Percentiles rank a stretch among this genome's conserved stretches.
Evolutionary conservation across 805 yeast genomes (phyloP).

Genomic region (Nematodospora valgi): DNA sequence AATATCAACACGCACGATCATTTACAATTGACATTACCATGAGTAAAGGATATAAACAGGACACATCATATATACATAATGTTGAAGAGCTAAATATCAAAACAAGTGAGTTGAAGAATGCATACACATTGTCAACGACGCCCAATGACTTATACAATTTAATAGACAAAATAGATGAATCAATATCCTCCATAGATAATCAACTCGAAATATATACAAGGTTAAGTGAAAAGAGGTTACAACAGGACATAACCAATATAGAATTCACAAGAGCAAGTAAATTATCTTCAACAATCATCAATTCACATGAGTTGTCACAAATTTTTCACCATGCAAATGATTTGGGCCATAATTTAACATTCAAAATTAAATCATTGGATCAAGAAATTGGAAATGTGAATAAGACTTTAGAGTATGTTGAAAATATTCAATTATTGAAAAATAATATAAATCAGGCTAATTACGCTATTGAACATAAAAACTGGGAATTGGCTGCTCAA

Average conservation of each 20-base stretch:
- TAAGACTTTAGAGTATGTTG: slow-evolving; percentile 60
- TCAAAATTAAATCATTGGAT: slow-evolving; percentile 66
- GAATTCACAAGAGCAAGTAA: slow-evolving; percentile 64
- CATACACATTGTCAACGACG: no score
- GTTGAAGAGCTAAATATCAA: no score
- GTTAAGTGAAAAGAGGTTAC: slow-evolving; percentile 26
- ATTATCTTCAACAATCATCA: slow-evolving; percentile 55
- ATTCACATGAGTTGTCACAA: slow-evolving; percentile 53
- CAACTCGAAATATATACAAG: slow-evolving; percentile 23
- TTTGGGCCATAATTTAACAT: slow-evolving; percentile 64
- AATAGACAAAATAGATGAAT: slow-evolving; percentile 24
- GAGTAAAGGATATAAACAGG: no score
- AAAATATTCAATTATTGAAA: slow-evolving; percentile 62
- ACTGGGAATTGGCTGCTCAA: slow-evolving; percentile 78
- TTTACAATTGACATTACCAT: no score
- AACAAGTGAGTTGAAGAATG: no score
- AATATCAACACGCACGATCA: no score
- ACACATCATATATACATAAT: no score
- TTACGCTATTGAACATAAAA: slow-evolving; percentile 61
- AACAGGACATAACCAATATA: slow-evolving; percentile 40
- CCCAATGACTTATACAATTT: slow-evolving; percentile 27
- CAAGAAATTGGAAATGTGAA: slow-evolving; percentile 64
- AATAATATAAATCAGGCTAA: slow-evolving; percentile 61
- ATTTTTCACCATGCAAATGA: slow-evolving; percentile 59
- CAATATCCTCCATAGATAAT: slow-evolving; percentile 21